Conservation (phyloP, 352 stramenopile genomes). For the Peronospora farinosa region DNA sequence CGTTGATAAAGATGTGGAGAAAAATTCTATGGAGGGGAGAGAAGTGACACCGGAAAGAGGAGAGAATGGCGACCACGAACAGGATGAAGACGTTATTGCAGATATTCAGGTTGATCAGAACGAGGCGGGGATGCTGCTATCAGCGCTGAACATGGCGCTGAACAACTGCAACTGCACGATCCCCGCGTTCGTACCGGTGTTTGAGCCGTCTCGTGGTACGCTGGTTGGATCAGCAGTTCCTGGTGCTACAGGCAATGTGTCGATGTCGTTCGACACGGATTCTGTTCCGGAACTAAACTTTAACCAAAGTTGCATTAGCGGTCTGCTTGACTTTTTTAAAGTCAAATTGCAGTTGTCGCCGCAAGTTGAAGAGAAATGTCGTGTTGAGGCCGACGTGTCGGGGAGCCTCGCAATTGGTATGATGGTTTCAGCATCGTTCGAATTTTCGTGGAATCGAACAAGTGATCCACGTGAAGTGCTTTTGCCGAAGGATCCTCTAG, state of each 20-base stretch:
- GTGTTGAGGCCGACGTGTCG: slow-evolving; percentile 31
- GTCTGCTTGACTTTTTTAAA: slow-evolving; percentile 76
- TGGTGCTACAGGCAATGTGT: slow-evolving; percentile 64
- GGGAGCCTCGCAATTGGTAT: slow-evolving; percentile 45
- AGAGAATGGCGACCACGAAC: not conserved
- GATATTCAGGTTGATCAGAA: slow-evolving; percentile 54
- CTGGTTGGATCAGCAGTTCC: slow-evolving; percentile 68
- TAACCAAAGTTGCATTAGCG: slow-evolving; percentile 74
- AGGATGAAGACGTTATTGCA: slow-evolving; percentile 25
- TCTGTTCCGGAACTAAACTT: slow-evolving; percentile 59
- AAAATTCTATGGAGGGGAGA: not conserved
- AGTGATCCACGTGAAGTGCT: slow-evolving; percentile 41
- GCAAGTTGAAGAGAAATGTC: slow-evolving; percentile 56
- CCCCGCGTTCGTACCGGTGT: slow-evolving; percentile 62
- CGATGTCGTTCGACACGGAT: slow-evolving; percentile 72
- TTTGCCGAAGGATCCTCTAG: slow-evolving; percentile 10
- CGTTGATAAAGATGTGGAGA: not conserved
- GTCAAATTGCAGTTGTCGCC: slow-evolving; percentile 65
- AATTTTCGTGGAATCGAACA: slow-evolving; percentile 44
- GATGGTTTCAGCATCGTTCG: slow-evolving; percentile 62
- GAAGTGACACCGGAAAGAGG: not conserved
- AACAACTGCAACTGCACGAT: slow-evolving; percentile 81
- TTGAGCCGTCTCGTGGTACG: slow-evolving; percentile 43
- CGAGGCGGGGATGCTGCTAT: slow-evolving; percentile 59
- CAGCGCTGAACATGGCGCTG: slow-evolving; percentile 61